Base-by-base conservation (phyloP, 1,284 basidiomycete species). In the Inonotus hispidus region DNA sequence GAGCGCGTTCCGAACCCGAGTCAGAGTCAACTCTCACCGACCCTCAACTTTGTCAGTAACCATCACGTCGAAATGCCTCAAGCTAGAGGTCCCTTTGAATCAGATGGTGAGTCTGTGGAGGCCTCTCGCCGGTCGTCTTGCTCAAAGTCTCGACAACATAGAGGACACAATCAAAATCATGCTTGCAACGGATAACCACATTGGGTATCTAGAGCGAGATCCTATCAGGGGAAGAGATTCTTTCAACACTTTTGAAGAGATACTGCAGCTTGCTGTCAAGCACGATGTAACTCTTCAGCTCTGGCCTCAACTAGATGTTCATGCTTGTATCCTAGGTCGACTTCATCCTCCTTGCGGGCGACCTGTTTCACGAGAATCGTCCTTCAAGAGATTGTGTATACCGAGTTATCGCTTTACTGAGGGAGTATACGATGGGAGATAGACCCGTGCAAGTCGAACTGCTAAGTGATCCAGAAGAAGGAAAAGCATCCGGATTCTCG, bases 341-440 rank as follows among this genome's bases (percentile, higher is more conserved):
- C 75, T 93, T 97, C 70, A 82, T 99, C 59, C 82, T 99, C 2
- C 84, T 98, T 1, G 95, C 91, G 13, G 96, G 97, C 10, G 97
- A 99, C 73, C 79, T 99, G 6, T 99, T 99, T 71, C 97, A 99
- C 72, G 97, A 99, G 70, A 99, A 99, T 73, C 85, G 94, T 64
- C 97, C 97, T 0, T 93, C 93, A 32, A 77, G 95, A 67, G 90
- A 94, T 46, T 92, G 91, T 64, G 74, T 99, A 60, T 96, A 93
- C 73, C 86, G 92, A 71, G 89, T 88, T 1, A 92, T 95, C 70
- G 92, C 93, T 0, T 78, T 98, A 8, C 75, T 99, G 60, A 85
- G 97, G 57, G 92, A 99, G 74, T 94, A 92, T 72, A 95, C 93
- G 0, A 70, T 98, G 59, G 91, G 92, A 10, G 87, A 96, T 70